Evolutionary conservation across 768 basidiomycete genomes (phyloP).

Genomic region (Harrya chromipes): DNA sequence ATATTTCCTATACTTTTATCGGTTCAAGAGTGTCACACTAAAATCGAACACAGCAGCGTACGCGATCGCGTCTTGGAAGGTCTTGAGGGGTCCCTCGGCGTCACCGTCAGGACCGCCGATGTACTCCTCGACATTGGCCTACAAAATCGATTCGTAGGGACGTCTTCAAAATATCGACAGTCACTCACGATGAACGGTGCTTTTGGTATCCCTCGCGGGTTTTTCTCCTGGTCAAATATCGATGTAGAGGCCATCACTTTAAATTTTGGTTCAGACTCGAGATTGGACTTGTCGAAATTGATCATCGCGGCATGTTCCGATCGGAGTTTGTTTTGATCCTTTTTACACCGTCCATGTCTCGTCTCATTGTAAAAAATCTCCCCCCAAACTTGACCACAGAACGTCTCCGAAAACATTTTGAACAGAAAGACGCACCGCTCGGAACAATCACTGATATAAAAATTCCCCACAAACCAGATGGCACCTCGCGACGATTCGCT

Average conservation of each 20-base stretch:
- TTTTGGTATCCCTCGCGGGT: slow-evolving; percentile 90
- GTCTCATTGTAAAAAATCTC: slow-evolving; percentile 80
- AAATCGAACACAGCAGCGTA: slow-evolving; percentile 40
- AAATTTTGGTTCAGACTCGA: no score
- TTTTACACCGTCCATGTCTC: slow-evolving; percentile 53
- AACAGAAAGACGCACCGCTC: slow-evolving; percentile 53
- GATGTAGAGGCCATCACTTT: slow-evolving; percentile 24
- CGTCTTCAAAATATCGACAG: neutral
- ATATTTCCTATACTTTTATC: slow-evolving; percentile 76
- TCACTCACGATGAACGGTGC: slow-evolving; percentile 89
- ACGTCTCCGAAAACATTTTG: slow-evolving; percentile 66
- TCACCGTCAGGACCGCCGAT: slow-evolving; percentile 76
- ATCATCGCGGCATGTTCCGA: slow-evolving; percentile 21
- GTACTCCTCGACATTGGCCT: slow-evolving; percentile 89
- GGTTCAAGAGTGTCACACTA: slow-evolving; percentile 13
- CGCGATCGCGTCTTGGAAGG: slow-evolving; percentile 93
- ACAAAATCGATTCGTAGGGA: neutral
- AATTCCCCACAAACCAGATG: slow-evolving; percentile 72
- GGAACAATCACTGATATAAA: slow-evolving; percentile 85
- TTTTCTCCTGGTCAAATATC: slow-evolving; percentile 50
- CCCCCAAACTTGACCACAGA: slow-evolving; percentile 65
- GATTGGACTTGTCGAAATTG: no score
- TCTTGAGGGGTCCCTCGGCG: slow-evolving; percentile 72
- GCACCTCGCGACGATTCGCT: slow-evolving; percentile 82
- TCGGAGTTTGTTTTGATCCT: slow-evolving; percentile 10